Evolutionary conservation across 176 grass and related monocot genomes (phyloP).

Genomic region (Oryza glaberrima): DNA sequence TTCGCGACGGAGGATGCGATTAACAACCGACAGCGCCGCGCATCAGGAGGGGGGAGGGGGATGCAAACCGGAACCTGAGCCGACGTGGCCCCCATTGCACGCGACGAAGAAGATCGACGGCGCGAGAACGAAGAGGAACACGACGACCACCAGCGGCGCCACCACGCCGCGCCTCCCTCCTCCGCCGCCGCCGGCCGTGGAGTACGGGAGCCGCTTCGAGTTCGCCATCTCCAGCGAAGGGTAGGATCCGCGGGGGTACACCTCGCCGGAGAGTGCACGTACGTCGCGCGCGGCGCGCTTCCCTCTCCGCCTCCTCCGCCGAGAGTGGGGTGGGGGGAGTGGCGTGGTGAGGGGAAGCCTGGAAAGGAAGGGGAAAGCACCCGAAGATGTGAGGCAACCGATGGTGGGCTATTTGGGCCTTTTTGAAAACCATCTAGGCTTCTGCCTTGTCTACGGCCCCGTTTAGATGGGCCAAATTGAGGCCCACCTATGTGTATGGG

Average conservation of each 20-base stretch:
- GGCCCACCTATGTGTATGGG: no score
- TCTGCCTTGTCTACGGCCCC: no score
- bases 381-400: background rate
- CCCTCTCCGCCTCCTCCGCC: no score
- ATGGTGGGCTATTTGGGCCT: background rate
- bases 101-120: constrained; percentile 61
- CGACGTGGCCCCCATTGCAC: constrained; percentile 53
- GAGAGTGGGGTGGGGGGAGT: background rate
- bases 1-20: background rate
- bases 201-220: constrained; percentile 58
- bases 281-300: background rate
- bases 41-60: background rate
- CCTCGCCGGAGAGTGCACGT: constrained; percentile 16
- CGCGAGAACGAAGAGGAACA: constrained; percentile 71
- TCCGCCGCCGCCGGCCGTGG: constrained; percentile 15
- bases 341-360: background rate
- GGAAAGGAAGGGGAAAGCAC: background rate
- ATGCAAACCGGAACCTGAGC: constrained; percentile 53
- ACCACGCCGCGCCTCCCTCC: constrained; percentile 56
- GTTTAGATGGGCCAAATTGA: background rate
- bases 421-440: background rate
- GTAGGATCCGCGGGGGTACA: background rate
- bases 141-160: constrained; percentile 57
- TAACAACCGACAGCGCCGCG: background rate
- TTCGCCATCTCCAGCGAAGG: constrained; percentile 46